Evolutionary conservation across 768 basidiomycete species (phyloP).

Genomic region (Leccinum variicolor): DNA sequence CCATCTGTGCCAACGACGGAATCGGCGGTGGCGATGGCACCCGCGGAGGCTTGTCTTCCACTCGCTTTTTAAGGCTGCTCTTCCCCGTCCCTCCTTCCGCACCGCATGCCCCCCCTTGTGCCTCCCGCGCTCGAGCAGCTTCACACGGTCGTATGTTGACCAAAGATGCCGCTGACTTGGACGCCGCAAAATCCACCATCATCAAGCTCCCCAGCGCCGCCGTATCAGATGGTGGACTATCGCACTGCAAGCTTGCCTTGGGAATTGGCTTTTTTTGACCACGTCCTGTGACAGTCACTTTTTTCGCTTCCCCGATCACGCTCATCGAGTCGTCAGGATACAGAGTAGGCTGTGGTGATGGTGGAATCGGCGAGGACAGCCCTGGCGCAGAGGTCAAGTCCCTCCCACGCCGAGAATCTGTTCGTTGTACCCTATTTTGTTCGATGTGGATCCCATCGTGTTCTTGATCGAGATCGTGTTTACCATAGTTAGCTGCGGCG

Average conservation of each 20-base stretch:
- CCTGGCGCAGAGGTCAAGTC: constrained; percentile 40
- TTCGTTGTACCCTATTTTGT: constrained; percentile 30
- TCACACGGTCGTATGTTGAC: constrained; percentile 30
- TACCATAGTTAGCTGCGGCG: constrained; percentile 34
- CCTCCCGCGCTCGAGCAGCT: constrained; percentile 28
- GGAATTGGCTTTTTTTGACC: constrained; percentile 35
- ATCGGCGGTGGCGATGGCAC: constrained; percentile 78
- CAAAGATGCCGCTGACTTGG: constrained; percentile 33
- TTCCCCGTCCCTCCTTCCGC: constrained; percentile 12
- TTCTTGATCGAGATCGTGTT: constrained; percentile 34
- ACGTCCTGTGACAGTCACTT: constrained; percentile 21
- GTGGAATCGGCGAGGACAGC: constrained; percentile 32
- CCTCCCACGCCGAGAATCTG: constrained; percentile 42
- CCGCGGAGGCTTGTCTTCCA: constrained; percentile 63
- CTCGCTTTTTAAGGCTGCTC: constrained; percentile 31
- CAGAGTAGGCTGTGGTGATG: constrained; percentile 60
- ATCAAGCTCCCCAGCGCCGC: constrained; percentile 56
- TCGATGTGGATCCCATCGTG: constrained; percentile 29
- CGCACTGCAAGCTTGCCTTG: constrained; percentile 14
- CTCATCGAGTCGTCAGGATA: constrained; percentile 75
- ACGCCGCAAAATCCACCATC: constrained; percentile 53
- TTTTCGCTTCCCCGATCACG: constrained; percentile 42
- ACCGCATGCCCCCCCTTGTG: constrained; percentile 5
- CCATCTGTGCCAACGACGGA: constrained; percentile 75
- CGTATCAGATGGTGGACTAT: constrained; percentile 35